Conservation (phyloP, 345 rosid species). For the Trapa incisa region DNA sequence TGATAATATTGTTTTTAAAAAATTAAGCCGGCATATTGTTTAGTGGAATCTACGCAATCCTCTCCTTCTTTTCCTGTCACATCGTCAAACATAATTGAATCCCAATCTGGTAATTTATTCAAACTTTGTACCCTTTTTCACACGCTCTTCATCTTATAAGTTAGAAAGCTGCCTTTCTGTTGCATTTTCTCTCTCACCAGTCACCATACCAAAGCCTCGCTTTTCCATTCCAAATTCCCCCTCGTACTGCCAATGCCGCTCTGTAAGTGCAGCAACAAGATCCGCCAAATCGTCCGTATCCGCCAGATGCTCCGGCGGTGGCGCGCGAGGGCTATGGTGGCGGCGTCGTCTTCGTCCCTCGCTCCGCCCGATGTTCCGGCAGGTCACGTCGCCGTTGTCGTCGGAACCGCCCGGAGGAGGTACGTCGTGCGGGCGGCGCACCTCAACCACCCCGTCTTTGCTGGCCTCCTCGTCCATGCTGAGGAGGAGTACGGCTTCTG, state of each 20-base stretch:
- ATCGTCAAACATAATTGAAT: background rate
- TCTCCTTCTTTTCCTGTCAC: no score
- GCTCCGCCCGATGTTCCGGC: constrained; percentile 54
- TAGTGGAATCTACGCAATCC: no score
- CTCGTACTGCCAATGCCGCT: constrained; percentile 6
- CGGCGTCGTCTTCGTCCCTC: background rate
- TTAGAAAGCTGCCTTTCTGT: background rate
- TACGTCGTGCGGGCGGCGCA: constrained; percentile 61
- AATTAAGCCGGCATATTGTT: no score
- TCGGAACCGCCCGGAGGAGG: constrained; percentile 41
- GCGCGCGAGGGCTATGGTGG: constrained; percentile 44
- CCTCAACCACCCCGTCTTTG: constrained; percentile 81
- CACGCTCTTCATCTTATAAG: background rate
- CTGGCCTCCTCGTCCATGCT: constrained; percentile 46
- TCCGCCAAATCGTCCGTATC: constrained; percentile 61
- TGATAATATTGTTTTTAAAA: no score
- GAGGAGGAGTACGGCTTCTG: constrained; percentile 88
- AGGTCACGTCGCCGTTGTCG: constrained; percentile 76
- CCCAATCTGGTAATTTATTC: background rate
- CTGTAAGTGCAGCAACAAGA: constrained; percentile 40
- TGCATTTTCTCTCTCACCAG: background rate
- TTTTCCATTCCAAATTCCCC: background rate
- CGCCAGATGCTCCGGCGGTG: constrained; percentile 70
- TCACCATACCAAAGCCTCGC: background rate
- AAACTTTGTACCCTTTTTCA: background rate